Evolutionary conservation across 2,329 filamentous ascomycete genomes (phyloP).

Genomic region (Fusarium chlamydosporum): DNA sequence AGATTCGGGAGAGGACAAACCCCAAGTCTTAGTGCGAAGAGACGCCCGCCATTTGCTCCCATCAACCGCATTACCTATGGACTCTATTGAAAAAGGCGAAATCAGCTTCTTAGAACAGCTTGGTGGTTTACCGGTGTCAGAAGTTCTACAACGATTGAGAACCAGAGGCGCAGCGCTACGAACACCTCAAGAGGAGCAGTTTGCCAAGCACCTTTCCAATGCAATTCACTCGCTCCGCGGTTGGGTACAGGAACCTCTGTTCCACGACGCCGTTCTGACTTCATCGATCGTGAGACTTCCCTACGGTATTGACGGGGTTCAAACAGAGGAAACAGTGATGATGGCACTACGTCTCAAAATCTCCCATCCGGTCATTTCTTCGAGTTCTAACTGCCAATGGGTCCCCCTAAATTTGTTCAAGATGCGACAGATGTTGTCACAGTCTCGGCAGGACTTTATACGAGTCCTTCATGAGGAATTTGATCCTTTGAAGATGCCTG

Average conservation of each 20-base stretch:
- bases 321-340: slow-evolving; percentile 57
- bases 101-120: slow-evolving; percentile 66
- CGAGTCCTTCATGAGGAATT: slow-evolving; percentile 73
- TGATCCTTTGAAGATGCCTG: slow-evolving; percentile 51
- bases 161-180: slow-evolving; percentile 50
- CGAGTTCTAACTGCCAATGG: slow-evolving; percentile 68
- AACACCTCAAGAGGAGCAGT: slow-evolving; percentile 58
- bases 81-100: slow-evolving; percentile 68
- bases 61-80: slow-evolving; percentile 66
- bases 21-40: slow-evolving; percentile 73
- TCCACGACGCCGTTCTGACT: slow-evolving; percentile 62
- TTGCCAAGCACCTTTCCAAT: slow-evolving; percentile 61
- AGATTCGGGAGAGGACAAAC: slow-evolving; percentile 55
- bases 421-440: slow-evolving; percentile 72
- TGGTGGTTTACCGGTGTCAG: slow-evolving; percentile 58
- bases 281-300: slow-evolving; percentile 61
- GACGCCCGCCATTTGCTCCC: slow-evolving; percentile 72
- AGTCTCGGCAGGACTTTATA: slow-evolving; percentile 71
- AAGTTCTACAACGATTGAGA: slow-evolving; percentile 53
- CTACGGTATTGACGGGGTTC: slow-evolving; percentile 45
- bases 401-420: slow-evolving; percentile 75
- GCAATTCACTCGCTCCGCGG: slow-evolving; percentile 58
- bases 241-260: slow-evolving; percentile 60
- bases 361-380: slow-evolving; percentile 69
- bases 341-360: slow-evolving; percentile 72